Evolutionary conservation across 1,284 basidiomycete genomes (phyloP), one percentile per base, ranked within the genome.

Genomic region (Tilletia caries): DNA sequence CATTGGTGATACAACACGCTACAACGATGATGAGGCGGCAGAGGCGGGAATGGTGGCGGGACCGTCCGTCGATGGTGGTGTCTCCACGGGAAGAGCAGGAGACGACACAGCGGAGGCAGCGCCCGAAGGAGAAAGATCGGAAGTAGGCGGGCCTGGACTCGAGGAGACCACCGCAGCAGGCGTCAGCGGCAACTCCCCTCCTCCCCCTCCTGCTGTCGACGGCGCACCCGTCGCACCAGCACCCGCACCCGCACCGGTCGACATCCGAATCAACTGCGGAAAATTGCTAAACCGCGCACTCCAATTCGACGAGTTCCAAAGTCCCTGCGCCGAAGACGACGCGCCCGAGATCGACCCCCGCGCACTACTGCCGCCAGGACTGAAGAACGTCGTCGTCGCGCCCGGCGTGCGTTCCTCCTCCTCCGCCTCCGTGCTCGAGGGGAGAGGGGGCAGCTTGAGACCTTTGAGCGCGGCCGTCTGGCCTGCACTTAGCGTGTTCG

Each of bases 371-470:
- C 76, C 74, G 1, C 74, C 72, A 18, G 65, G 67, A 32, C 33
- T 64, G 37, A 41, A 41, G 15, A 41, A 29, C 58, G 58, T 5
- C n/a, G 32, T 3, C 43, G 48, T 18, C n/a, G 29, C 43, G 20
- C 34, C 50, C 12, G 41, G 29, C 29, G 50, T 46, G 32, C 25
- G 48, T 41, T 48, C 29, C 67, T 71, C 29, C 67, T 71, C 70
- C 46, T 79, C 79, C 23, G 68, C 73, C 20, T 76, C 75, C 15
- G 71, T 54, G 44, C 78, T 77, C 44, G 79, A 79, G 2, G 79
- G 79, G 65, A 80, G 43, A 2, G 79, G 79, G 1, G 79, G 79
- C 34, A 80, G 62, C 66, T 80, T 80, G 67, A 80, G 72, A 0
- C 73, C 77, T 18, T 71, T 71, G 29, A 80, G 70, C 23, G 58